Evolutionary conservation across 1,284 basidiomycete species (phyloP).

Genomic region (Pseudozyma hubeiensis): DNA sequence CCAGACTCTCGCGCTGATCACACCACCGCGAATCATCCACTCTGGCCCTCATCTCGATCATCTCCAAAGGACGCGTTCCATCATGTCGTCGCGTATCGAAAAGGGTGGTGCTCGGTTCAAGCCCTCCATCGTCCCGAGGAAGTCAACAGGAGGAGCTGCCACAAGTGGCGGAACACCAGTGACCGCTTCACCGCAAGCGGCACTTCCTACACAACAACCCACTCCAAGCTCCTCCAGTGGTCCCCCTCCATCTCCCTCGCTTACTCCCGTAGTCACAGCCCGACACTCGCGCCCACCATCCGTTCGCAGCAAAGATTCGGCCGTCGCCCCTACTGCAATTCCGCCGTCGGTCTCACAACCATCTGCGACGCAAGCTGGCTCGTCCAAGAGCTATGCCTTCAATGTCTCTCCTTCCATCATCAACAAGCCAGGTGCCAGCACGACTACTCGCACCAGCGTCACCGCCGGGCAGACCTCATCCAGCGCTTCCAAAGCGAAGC

Average conservation of each 20-base stretch:
- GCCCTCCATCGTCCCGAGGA: conserved; percentile 48
- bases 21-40: too few relatives aligned
- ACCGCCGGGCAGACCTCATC: conserved; percentile 15
- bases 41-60: not conserved
- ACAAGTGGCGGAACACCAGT: conserved; percentile 1
- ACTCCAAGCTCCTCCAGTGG: conserved; percentile 3
- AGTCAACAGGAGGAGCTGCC: conserved; percentile 19
- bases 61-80: not conserved
- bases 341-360: not conserved
- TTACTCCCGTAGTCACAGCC: conserved; percentile 6
- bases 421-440: conserved; percentile 8
- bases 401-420: conserved; percentile 36
- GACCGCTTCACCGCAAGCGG: conserved; percentile 4
- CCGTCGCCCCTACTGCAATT: not conserved
- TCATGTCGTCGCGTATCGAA: conserved; percentile 55
- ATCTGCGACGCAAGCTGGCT: not conserved
- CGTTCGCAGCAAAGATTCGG: conserved; percentile 18
- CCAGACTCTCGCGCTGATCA: too few relatives aligned
- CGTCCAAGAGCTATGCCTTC: conserved; percentile 48
- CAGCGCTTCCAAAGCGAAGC: conserved; percentile 16
- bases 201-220: conserved; percentile 14
- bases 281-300: conserved; percentile 26
- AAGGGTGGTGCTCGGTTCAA: conserved; percentile 53
- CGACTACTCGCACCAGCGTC: conserved; percentile 13
- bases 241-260: conserved; percentile 30